Conservation (phyloP, 495 filamentous ascomycete species). For the Cercophora scortea region DNA sequence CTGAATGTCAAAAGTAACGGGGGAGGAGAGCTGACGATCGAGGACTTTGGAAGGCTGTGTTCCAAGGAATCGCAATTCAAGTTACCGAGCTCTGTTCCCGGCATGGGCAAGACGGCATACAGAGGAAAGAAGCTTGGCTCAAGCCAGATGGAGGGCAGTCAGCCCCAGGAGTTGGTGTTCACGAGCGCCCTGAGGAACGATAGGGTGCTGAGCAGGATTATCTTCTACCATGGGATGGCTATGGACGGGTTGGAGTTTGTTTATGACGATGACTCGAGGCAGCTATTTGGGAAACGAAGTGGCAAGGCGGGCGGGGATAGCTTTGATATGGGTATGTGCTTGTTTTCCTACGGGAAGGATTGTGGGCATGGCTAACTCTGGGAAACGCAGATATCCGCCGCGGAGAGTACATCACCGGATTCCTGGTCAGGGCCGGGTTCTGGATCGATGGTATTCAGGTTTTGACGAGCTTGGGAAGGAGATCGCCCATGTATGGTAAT, state of each 20-base stretch:
- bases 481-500: conserved; percentile 82
- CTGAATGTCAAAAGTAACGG: conserved; percentile 67
- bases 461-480: conserved; percentile 77
- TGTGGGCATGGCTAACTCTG: too few species aligned
- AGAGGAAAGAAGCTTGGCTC: conserved; percentile 69
- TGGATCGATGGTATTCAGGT: conserved; percentile 93
- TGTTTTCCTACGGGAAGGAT: too few species aligned
- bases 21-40: conserved; percentile 61
- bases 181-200: conserved; percentile 59
- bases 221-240: conserved; percentile 69
- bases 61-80: conserved; percentile 67
- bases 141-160: conserved; percentile 62
- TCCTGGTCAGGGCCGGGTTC: conserved; percentile 69
- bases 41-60: conserved; percentile 59
- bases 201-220: conserved; percentile 66
- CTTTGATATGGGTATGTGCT: conserved; percentile 63
- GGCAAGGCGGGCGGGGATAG: conserved; percentile 67
- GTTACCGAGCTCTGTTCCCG: conserved; percentile 34
- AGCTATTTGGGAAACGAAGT: conserved; percentile 82
- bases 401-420: conserved; percentile 83
- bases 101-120: conserved; percentile 64
- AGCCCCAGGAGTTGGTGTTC: conserved; percentile 67
- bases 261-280: conserved; percentile 80
- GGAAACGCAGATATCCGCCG: conserved; percentile 57
- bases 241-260: conserved; percentile 87